Conservation (phyloP, 306 rosid species). For the Glycine tomentella region DNA sequence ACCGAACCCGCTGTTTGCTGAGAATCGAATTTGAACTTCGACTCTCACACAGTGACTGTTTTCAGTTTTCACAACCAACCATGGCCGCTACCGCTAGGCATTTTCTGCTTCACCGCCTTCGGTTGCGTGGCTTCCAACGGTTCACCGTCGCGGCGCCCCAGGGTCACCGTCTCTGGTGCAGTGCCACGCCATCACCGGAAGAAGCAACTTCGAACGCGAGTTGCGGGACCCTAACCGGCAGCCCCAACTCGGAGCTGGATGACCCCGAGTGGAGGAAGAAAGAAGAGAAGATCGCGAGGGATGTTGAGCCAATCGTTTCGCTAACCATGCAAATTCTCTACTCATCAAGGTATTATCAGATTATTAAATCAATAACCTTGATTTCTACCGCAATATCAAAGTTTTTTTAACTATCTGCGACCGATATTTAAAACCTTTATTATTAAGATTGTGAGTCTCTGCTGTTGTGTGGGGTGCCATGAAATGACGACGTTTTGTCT, state of each 20-base stretch:
- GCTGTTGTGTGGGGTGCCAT: too few relatives aligned
- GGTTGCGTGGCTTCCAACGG: conserved; percentile 38
- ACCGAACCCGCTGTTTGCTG: background rate
- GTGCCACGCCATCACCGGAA: conserved; percentile 44
- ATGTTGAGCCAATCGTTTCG: conserved; percentile 60
- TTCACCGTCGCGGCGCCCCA: conserved; percentile 33
- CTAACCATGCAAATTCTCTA: conserved; percentile 69
- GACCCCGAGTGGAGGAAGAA: conserved; percentile 64
- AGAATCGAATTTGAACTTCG: background rate
- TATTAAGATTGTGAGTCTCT: too few relatives aligned
- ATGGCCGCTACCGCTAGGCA: conserved; percentile 55
- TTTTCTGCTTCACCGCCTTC: conserved; percentile 51
- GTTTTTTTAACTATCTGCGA: too few relatives aligned
- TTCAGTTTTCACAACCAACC: conserved; percentile 28
- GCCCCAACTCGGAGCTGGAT: conserved; percentile 32
- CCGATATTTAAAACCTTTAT: too few relatives aligned
- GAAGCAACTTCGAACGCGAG: conserved; percentile 19
- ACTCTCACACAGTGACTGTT: conserved; percentile 21
- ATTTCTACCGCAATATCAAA: too few relatives aligned
- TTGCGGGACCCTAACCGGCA: too few relatives aligned
- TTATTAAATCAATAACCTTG: background rate
- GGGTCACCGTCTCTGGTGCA: conserved; percentile 44
- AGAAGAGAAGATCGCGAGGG: conserved; percentile 64
- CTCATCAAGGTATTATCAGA: conserved; percentile 50
- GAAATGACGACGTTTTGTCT: background rate